Evolutionary conservation across 2,329 filamentous ascomycete species (phyloP).

Genomic region (Fusarium cyanostomum): DNA sequence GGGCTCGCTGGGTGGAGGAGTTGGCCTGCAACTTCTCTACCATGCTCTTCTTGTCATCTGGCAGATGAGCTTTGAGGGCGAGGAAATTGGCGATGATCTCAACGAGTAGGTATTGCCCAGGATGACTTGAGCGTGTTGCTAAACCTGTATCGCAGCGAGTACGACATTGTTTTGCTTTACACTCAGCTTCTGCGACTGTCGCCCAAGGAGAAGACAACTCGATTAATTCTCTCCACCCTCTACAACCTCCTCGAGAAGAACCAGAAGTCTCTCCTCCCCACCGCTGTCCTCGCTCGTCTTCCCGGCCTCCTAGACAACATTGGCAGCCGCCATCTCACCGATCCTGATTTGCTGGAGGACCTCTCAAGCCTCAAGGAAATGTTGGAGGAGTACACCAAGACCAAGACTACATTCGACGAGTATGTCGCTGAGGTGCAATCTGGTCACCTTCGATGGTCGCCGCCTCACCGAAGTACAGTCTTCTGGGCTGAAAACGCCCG

Average conservation of each 20-base stretch:
- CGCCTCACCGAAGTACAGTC: conserved; percentile 83
- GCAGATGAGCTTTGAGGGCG: conserved; percentile 96
- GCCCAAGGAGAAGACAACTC: conserved; percentile 97
- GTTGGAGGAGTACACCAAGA: conserved; percentile 73
- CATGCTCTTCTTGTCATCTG: conserved; percentile 93
- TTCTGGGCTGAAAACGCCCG: conserved; percentile 95
- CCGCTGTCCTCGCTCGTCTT: conserved; percentile 85
- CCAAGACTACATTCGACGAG: conserved; percentile 83
- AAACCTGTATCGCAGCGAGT: conserved; percentile 65
- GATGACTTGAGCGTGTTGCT: conserved; percentile 13
- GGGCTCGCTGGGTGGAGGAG: conserved; percentile 76
- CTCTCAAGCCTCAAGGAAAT: conserved; percentile 68
- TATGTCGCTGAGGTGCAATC: conserved; percentile 87
- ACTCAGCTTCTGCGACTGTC: conserved; percentile 92
- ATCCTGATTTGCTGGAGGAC: conserved; percentile 72
- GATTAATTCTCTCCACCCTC: conserved; percentile 87
- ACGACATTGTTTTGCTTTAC: conserved; percentile 91
- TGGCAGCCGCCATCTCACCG: conserved; percentile 68
- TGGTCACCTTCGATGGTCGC: conserved; percentile 91
- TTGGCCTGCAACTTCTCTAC: conserved; percentile 92
- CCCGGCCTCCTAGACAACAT: conserved; percentile 73
- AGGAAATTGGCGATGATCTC: conserved; percentile 75
- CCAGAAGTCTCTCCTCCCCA: conserved; percentile 79
- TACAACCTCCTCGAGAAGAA: conserved; percentile 81
- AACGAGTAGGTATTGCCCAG: conserved; percentile 74